phyloP scores from a whole-genome alignment of 345 rosid species.

The Pugionium dolabratum region DNA sequence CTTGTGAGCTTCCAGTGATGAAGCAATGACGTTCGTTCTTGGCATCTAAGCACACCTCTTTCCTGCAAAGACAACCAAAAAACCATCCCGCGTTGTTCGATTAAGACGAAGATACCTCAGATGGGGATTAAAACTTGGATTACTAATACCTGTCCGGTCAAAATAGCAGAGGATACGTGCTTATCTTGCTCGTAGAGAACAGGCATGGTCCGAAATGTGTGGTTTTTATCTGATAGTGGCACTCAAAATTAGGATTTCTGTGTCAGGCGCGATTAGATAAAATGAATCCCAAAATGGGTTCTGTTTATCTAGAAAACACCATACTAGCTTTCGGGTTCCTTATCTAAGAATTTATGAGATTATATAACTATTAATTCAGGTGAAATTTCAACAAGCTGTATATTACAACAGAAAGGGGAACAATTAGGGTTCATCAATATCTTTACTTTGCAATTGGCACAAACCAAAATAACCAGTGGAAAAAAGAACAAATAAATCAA shows the following conservation, averaged over 20 bases:
- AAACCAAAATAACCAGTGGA: not conserved
- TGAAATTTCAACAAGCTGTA: not conserved
- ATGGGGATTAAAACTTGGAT: slow-evolving; percentile 2
- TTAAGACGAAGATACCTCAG: not conserved
- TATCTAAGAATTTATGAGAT: not conserved
- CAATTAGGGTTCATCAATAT: slow-evolving; percentile 31
- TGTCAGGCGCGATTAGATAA: slow-evolving; percentile 2
- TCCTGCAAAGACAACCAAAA: slow-evolving; percentile 41
- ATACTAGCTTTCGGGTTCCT: not conserved
- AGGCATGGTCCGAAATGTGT: slow-evolving; percentile 26
- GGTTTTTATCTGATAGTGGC: slow-evolving; percentile 24
- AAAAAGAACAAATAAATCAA: slow-evolving; percentile 1
- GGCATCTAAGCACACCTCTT: slow-evolving; percentile 76
- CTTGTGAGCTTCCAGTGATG: slow-evolving; percentile 70
- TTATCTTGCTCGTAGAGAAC: slow-evolving; percentile 65
- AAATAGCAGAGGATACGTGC: slow-evolving; percentile 57
- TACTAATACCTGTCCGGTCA: slow-evolving; percentile 49
- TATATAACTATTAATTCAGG: not conserved
- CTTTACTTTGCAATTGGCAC: slow-evolving; percentile 8
- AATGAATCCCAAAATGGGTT: not conserved
- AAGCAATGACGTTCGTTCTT: slow-evolving; percentile 69
- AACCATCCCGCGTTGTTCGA: not conserved
- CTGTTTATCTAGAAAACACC: not conserved
- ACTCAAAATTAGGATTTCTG: slow-evolving; percentile 26
- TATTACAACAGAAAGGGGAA: not conserved